Evolutionary conservation across 306 rosid species (phyloP).

Genomic region (Bauhinia variegata): DNA sequence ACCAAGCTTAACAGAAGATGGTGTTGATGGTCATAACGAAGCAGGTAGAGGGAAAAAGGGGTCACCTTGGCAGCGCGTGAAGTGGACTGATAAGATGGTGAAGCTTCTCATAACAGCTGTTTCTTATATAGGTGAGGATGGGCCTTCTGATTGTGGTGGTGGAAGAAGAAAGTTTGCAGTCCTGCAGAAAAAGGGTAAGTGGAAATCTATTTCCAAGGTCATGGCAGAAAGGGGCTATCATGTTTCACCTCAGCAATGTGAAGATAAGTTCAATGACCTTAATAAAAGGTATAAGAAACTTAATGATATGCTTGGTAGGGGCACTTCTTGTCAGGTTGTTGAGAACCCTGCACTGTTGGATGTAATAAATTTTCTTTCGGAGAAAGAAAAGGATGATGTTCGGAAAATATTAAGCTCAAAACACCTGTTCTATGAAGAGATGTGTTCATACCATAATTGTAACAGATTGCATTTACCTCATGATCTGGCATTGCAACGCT

Average conservation of each 20-base stretch:
- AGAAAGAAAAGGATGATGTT: constrained; percentile 86
- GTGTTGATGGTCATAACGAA: constrained; percentile 64
- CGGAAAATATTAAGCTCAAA: constrained; percentile 83
- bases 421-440: constrained; percentile 87
- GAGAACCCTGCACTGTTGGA: constrained; percentile 84
- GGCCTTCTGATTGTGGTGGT: constrained; percentile 49
- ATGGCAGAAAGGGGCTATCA: constrained; percentile 87
- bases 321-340: constrained; percentile 89
- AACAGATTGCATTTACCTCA: constrained; percentile 91
- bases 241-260: constrained; percentile 97
- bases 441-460: constrained; percentile 90
- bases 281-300: constrained; percentile 88
- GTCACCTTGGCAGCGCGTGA: constrained; percentile 80
- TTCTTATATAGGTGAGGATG: constrained; percentile 79
- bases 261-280: constrained; percentile 93
- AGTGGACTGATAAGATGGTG: constrained; percentile 96
- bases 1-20: constrained; percentile 68
- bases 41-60: constrained; percentile 64
- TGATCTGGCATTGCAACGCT: constrained; percentile 82
- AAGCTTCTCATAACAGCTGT: constrained; percentile 85
- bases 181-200: constrained; percentile 87
- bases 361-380: constrained; percentile 61
- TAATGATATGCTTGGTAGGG: constrained; percentile 88
- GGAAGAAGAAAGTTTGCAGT: constrained; percentile 72
- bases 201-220: constrained; percentile 89